Evolutionary conservation across 1,284 basidiomycete species (phyloP).

Genomic region (Leccinum variabile): DNA sequence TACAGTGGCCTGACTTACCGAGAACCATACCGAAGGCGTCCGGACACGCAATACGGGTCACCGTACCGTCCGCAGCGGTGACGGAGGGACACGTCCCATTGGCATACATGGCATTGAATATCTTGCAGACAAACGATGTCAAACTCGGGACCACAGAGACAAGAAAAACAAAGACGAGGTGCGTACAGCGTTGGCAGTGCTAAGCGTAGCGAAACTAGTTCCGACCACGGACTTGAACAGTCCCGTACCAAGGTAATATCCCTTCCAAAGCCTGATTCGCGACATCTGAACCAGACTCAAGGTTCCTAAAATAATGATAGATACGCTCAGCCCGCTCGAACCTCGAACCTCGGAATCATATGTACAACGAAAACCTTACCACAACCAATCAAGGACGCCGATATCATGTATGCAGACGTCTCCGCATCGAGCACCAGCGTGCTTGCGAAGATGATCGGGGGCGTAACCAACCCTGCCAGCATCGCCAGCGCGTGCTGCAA

Average conservation of each 20-base stretch:
- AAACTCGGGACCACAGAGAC: slow-evolving; percentile 42
- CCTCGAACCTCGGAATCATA: background rate
- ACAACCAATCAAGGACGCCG: slow-evolving; percentile 75
- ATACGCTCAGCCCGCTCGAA: background rate
- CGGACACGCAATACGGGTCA: slow-evolving; percentile 65
- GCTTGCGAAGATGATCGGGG: slow-evolving; percentile 80
- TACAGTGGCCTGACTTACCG: slow-evolving; percentile 39
- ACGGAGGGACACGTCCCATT: slow-evolving; percentile 76
- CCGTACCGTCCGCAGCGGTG: slow-evolving; percentile 57
- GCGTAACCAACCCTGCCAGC: slow-evolving; percentile 75
- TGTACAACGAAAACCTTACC: slow-evolving; percentile 42
- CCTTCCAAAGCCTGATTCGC: slow-evolving; percentile 55
- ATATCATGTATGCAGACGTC: slow-evolving; percentile 78
- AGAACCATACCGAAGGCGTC: slow-evolving; percentile 80
- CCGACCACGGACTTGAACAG: slow-evolving; percentile 78
- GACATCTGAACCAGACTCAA: slow-evolving; percentile 78
- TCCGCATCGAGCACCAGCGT: slow-evolving; percentile 54
- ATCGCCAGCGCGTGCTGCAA: slow-evolving; percentile 81
- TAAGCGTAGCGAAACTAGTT: slow-evolving; percentile 80
- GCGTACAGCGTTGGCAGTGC: slow-evolving; percentile 68
- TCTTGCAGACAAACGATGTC: slow-evolving; percentile 42
- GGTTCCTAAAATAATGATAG: slow-evolving; percentile 49
- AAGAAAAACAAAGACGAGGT: background rate
- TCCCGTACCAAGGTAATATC: slow-evolving; percentile 75
- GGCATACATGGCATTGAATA: slow-evolving; percentile 76